These are phyloP conservation scores for Cordyceps javanica DNA, from an alignment of 2,329 filamentous ascomycete species.

Conservation along the genomic window DNA sequence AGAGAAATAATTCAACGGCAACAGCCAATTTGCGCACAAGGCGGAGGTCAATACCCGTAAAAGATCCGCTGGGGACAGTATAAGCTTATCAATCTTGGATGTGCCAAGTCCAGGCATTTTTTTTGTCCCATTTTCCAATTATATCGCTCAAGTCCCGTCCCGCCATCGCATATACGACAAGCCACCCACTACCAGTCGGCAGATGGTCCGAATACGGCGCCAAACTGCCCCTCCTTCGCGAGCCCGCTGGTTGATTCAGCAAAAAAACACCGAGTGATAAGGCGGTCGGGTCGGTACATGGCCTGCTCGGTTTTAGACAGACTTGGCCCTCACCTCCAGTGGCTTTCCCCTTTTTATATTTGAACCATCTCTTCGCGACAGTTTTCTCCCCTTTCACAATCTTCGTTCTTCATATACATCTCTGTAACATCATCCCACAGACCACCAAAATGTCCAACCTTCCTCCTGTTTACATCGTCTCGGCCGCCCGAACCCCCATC, in stretches of 20 bases:
- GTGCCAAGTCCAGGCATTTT: not conserved
- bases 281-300: constrained; percentile 9
- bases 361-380: constrained; percentile 9
- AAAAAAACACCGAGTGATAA: not conserved
- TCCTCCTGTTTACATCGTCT: constrained; percentile 92
- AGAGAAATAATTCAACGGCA: not conserved
- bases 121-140: not conserved
- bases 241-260: not conserved
- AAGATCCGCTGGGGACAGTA: not conserved
- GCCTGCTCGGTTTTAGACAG: not conserved
- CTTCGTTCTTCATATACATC: constrained; percentile 7
- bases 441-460: constrained; percentile 63
- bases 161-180: not conserved
- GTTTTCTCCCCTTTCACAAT: not conserved
- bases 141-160: not conserved
- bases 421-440: not conserved
- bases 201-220: constrained; percentile 14
- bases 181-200: not conserved
- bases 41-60: not conserved
- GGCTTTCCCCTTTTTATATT: not conserved
- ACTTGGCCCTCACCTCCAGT: not conserved
- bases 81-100: not conserved
- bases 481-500: constrained; percentile 81
- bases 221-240: constrained; percentile 8
- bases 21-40: not conserved